Conservation (phyloP, 2,329 filamentous ascomycete genomes). For the Ascochyta rabiei region DNA sequence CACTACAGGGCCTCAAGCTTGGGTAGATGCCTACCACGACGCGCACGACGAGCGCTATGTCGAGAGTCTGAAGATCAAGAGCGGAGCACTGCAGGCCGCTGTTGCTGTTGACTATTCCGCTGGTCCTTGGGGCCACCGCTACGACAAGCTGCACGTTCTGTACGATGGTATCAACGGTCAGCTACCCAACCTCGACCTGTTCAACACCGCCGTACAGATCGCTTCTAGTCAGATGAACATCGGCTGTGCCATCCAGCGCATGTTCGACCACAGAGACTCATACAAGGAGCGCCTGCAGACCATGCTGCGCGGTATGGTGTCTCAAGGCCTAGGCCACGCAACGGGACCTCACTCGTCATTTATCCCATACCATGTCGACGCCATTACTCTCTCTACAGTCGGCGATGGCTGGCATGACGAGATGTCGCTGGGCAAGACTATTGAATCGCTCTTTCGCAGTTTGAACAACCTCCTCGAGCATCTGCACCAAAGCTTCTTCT, state of each 20-base stretch:
- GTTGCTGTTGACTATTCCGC: slow-evolving; percentile 89
- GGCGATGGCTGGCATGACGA: slow-evolving; percentile 96
- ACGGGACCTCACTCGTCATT: slow-evolving; percentile 93
- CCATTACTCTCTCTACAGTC: slow-evolving; percentile 88
- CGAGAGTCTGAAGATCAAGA: slow-evolving; percentile 82
- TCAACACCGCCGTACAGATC: slow-evolving; percentile 91
- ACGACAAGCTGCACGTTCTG: slow-evolving; percentile 85
- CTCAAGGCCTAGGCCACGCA: slow-evolving; percentile 85
- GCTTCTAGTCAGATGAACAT: slow-evolving; percentile 93
- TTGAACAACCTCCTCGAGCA: slow-evolving; percentile 97
- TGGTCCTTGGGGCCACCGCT: slow-evolving; percentile 72
- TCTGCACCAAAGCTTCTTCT: slow-evolving; percentile 98
- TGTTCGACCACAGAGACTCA: slow-evolving; percentile 76
- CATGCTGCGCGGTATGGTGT: slow-evolving; percentile 90
- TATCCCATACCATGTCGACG: slow-evolving; percentile 97
- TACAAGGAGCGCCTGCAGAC: slow-evolving; percentile 85
- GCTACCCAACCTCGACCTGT: slow-evolving; percentile 90
- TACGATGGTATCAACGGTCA: slow-evolving; percentile 98
- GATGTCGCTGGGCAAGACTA: slow-evolving; percentile 87
- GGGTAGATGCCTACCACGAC: slow-evolving; percentile 97
- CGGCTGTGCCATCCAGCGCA: slow-evolving; percentile 79
- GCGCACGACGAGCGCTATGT: slow-evolving; percentile 75
- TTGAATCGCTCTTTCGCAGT: slow-evolving; percentile 90
- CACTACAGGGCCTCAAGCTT: slow-evolving; percentile 87
- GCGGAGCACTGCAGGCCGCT: slow-evolving; percentile 88